Evolutionary conservation across 768 basidiomycete species (phyloP).

Genomic region (Collybia nuda): DNA sequence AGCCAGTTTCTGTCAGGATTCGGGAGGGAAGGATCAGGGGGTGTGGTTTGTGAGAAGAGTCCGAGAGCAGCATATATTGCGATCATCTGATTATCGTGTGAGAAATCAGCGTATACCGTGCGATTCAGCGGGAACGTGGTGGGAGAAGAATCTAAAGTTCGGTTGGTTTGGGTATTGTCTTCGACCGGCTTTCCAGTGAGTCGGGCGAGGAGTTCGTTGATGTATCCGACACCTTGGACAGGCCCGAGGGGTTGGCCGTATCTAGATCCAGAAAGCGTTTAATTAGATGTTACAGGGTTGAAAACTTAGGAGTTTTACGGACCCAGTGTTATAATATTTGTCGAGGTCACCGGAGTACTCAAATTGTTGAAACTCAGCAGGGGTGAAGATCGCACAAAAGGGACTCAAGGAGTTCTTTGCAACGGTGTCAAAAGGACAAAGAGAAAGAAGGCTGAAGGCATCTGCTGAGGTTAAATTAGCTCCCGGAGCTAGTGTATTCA

Average conservation of each 20-base stretch:
- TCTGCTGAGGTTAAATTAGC: slow-evolving; percentile 58
- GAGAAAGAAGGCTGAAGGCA: slow-evolving; percentile 57
- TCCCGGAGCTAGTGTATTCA: slow-evolving; percentile 63
- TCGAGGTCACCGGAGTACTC: slow-evolving; percentile 74
- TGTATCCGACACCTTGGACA: slow-evolving; percentile 83
- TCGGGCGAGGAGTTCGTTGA: slow-evolving; percentile 87
- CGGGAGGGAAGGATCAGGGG: slow-evolving; percentile 31
- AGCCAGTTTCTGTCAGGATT: slow-evolving; percentile 48
- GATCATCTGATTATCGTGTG: slow-evolving; percentile 85
- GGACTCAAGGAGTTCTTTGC: slow-evolving; percentile 50
- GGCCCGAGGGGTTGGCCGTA: slow-evolving; percentile 70
- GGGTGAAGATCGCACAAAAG: slow-evolving; percentile 73
- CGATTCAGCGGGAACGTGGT: slow-evolving; percentile 71
- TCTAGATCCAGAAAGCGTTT: slow-evolving; percentile 29
- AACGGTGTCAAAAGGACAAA: slow-evolving; percentile 83
- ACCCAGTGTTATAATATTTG: slow-evolving; percentile 82
- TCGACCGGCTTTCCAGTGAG: slow-evolving; percentile 61
- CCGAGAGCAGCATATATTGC: slow-evolving; percentile 71
- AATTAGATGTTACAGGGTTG: background rate
- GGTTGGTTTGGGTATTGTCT: slow-evolving; percentile 77
- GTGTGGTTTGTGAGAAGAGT: slow-evolving; percentile 37
- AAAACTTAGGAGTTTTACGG: slow-evolving; percentile 15
- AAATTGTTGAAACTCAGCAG: slow-evolving; percentile 60
- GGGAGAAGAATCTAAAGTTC: slow-evolving; percentile 62
- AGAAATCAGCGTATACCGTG: slow-evolving; percentile 74